Evolutionary conservation across 202 grass and related monocot genomes (phyloP), one percentile per base, ranked within the genome.

Genomic region (Digitaria exilis): DNA sequence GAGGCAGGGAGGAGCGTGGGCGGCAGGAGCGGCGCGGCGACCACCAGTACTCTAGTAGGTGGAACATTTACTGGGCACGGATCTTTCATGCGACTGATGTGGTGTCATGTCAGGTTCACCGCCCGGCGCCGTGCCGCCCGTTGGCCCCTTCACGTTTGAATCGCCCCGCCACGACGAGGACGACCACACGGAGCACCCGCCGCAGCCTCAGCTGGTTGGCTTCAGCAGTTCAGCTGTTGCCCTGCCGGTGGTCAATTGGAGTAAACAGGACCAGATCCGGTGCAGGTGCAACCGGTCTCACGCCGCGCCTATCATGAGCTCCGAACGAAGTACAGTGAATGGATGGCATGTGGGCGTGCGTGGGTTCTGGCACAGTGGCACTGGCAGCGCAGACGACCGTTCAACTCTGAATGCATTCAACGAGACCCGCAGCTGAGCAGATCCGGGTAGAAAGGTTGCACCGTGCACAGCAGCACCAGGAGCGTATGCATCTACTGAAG

Each of bases 61-160:
- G 26, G 42, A 54, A 25, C 63, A 76, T 85, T 84, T 85, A 85
- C 70, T 77, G 34, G 55, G 82, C 56, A 45, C 82, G 32, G 52
- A 21, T 63, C 22, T 65, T 32, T 14, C 73, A 74, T 41, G 77
- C 87, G 32, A 42, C 10, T 65, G 63, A 85, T 18, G 87, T 58
- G 55, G 11, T 2, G 52, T 11, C 21, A 55, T 56, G 52, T 44
- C 64, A 16, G 56, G 58, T 17, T 67, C 50, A 29, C 34, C 55
- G 26, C n/a, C 44, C 19, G 42, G 61, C 34, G 9, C 41, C 29
- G 58, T 37, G 45, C 29, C 26, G 44, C 10, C 25, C 11, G 48
- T 18, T 50, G 48, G 10, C 32, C 45, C 45, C 45, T 9, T 29
- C 15, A 15, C 21, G 65, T 87, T 87, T 83, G 80, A 88, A 79